Conservation (phyloP, 495 filamentous ascomycete species). For the Penicillium paxilli region DNA sequence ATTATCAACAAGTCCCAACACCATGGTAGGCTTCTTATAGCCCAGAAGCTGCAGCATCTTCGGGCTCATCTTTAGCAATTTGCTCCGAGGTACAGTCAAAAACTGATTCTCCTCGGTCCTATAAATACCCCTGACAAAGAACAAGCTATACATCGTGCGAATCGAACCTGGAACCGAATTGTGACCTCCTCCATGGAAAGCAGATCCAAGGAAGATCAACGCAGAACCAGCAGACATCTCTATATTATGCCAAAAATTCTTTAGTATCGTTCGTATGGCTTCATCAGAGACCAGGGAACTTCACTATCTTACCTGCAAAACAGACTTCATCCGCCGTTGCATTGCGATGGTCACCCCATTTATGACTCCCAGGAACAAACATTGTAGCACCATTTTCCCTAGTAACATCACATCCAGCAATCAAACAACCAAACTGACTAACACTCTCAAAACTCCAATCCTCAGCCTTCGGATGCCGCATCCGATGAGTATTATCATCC, state of each 20-base stretch:
- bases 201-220: background rate
- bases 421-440: background rate
- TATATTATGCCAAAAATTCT: no score
- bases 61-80: background rate
- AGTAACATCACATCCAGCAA: background rate
- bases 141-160: background rate
- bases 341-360: background rate
- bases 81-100: background rate
- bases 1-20: background rate
- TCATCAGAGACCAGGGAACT: background rate
- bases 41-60: background rate
- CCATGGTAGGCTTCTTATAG: background rate
- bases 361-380: background rate
- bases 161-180: background rate
- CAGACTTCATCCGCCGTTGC: background rate
- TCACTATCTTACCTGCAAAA: background rate
- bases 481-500: background rate
- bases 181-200: background rate
- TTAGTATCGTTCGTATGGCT: no score
- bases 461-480: background rate
- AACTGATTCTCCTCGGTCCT: slow-evolving; percentile 1
- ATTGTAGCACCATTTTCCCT: background rate
- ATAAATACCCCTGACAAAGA: background rate
- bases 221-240: background rate
- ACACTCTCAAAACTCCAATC: background rate